phyloP scores from a whole-genome alignment of 108 stramenopile species.

The Mediolabrus comicus region DNA sequence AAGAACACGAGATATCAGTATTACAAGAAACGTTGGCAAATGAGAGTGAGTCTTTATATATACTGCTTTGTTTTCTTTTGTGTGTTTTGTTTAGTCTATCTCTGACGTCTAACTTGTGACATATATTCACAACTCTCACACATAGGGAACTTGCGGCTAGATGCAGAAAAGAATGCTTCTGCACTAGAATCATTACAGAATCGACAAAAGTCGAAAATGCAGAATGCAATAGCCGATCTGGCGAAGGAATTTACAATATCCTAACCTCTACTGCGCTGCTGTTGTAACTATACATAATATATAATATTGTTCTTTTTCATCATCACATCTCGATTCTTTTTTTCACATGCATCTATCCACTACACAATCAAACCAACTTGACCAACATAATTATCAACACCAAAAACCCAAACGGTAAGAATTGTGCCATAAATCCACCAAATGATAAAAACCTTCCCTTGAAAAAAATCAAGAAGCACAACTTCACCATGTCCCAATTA shows the following conservation, averaged over 20 bases:
- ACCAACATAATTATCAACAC: conserved; percentile 39
- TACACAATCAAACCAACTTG: conserved; percentile 14
- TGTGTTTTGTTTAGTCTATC: too few species aligned
- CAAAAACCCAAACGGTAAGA: conserved; percentile 61
- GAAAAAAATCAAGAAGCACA: conserved; percentile 92
- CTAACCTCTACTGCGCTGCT: background rate
- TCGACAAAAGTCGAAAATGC: conserved; percentile 35
- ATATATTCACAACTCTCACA: background rate
- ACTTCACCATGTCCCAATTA: conserved; percentile 94
- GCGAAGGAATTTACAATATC: conserved; percentile 24
- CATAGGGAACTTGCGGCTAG: conserved; percentile 20
- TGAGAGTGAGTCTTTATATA: conserved; percentile 10
- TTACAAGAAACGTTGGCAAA: conserved; percentile 8
- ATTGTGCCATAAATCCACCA: conserved; percentile 60
- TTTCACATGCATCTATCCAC: background rate
- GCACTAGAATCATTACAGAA: conserved; percentile 11
- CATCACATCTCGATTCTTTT: background rate
- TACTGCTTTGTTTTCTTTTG: conserved; percentile 13
- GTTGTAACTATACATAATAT: background rate
- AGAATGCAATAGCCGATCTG: conserved; percentile 38
- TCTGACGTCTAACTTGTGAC: too few species aligned
- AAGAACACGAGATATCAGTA: conserved; percentile 6
- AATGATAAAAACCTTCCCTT: conserved; percentile 66
- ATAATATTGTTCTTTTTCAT: background rate
- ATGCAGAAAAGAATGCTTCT: conserved; percentile 23